phyloP scores from a whole-genome alignment of 331 rosid species.

The Saraca asoca region DNA sequence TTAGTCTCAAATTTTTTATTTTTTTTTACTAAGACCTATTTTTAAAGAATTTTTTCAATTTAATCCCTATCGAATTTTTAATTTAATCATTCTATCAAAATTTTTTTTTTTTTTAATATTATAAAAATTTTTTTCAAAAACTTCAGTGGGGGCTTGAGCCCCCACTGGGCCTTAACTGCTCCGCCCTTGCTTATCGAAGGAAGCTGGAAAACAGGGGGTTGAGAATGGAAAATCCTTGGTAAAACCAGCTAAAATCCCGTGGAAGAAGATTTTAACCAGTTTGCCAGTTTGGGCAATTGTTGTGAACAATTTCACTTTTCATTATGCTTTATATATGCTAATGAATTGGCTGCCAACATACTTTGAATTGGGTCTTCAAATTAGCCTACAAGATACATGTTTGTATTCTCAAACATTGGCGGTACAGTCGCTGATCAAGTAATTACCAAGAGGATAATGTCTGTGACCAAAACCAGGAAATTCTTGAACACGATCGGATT shows the following conservation, averaged over 20 bases:
- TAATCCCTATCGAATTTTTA: no score
- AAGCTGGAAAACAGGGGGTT: slow-evolving; percentile 47
- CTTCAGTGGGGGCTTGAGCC: no score
- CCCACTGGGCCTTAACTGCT: no score
- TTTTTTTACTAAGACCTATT: no score
- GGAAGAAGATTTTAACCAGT: slow-evolving; percentile 72
- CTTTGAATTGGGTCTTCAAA: slow-evolving; percentile 87
- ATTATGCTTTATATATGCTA: slow-evolving; percentile 85
- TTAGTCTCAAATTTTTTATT: no score
- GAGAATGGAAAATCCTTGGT: slow-evolving; percentile 42
- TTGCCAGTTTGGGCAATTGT: slow-evolving; percentile 98
- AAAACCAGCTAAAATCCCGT: slow-evolving; percentile 56
- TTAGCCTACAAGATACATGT: slow-evolving; percentile 96
- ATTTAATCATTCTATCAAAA: no score
- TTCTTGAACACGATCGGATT: slow-evolving; percentile 84
- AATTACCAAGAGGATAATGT: slow-evolving; percentile 69
- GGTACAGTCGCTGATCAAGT: slow-evolving; percentile 84
- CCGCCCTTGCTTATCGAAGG: slow-evolving; percentile 64
- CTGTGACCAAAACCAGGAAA: slow-evolving; percentile 80
- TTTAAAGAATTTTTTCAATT: no score
- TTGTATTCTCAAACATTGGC: slow-evolving; percentile 88
- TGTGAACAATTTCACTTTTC: slow-evolving; percentile 93
- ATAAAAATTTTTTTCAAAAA: no score
- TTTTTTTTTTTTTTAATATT: no score
- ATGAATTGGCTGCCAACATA: slow-evolving; percentile 99